A percentile compares a stretch with the other conserved stretches of the same genome.
Evolutionary conservation across 2,329 filamentous ascomycete genomes (phyloP).

Genomic region (Curvularia verruculosa): DNA sequence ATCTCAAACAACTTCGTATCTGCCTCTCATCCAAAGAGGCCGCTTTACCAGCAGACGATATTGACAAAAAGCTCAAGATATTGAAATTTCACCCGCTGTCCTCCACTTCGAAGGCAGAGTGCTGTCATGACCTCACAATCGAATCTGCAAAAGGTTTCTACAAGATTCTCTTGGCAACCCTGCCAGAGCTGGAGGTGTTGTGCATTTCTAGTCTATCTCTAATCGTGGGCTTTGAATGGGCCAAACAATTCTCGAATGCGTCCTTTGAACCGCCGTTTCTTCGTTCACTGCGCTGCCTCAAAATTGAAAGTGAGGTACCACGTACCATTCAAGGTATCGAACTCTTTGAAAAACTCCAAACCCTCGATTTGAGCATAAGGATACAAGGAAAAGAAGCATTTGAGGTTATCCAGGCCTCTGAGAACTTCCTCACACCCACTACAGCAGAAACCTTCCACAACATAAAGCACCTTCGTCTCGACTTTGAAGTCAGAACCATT

Average conservation of each 20-base stretch:
- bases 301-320: not conserved
- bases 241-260: not conserved
- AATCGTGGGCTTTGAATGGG: not conserved
- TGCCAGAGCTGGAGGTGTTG: conserved; percentile 15
- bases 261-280: not conserved
- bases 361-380: conserved; percentile 9
- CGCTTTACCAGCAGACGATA: not conserved
- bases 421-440: not conserved
- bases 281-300: conserved; percentile 5
- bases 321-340: not conserved
- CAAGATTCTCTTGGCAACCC: conserved; percentile 5
- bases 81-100: not conserved
- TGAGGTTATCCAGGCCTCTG: not conserved
- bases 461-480: conserved; percentile 20
- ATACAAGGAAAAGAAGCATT: not conserved
- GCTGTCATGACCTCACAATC: not conserved
- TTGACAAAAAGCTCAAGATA: not conserved
- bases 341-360: not conserved
- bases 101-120: not conserved
- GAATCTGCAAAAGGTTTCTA: not conserved
- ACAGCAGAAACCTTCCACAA: not conserved
- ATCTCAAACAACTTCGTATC: conserved; percentile 19
- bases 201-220: conserved; percentile 10
- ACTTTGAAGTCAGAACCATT: conserved; percentile 19
- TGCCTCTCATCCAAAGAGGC: not conserved